A percentile compares a stretch with the other conserved stretches of the same genome.
Evolutionary conservation across 805 yeast genomes (phyloP).

Genomic region (Starmerella sirachaensis): DNA sequence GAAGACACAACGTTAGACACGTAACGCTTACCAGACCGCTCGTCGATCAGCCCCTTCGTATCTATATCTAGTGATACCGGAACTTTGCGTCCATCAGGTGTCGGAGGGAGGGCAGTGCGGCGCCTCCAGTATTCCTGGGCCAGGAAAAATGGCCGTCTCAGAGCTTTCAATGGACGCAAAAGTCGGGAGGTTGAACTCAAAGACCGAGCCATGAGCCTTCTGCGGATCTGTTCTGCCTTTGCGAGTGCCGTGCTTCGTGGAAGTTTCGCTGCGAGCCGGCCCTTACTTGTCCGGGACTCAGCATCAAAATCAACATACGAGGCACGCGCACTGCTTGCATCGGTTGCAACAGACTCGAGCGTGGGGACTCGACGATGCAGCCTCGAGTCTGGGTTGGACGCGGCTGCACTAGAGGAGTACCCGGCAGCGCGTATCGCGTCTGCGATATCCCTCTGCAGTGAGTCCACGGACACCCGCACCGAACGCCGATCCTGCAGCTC

Average conservation of each 20-base stretch:
- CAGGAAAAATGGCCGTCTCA: conserved; percentile 9
- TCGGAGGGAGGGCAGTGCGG: conserved; percentile 31
- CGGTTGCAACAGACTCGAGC: too few relatives aligned
- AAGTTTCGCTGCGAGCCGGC: not conserved
- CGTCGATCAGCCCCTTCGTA: conserved; percentile 41
- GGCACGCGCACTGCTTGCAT: conserved; percentile 11
- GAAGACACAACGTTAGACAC: conserved; percentile 64
- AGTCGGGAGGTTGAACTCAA: not conserved
- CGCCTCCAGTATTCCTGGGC: conserved; percentile 15
- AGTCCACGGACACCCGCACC: conserved; percentile 8
- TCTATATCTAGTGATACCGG: conserved; percentile 40
- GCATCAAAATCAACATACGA: conserved; percentile 17
- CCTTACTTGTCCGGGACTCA: not conserved
- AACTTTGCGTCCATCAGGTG: conserved; percentile 62
- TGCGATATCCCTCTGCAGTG: conserved; percentile 16
- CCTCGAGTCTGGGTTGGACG: not conserved
- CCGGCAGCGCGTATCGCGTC: conserved; percentile 17
- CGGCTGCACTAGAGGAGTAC: not conserved
- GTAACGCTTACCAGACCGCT: conserved; percentile 52
- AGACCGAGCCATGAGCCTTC: conserved; percentile 1
- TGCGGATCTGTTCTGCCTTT: not conserved
- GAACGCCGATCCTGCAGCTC: too few relatives aligned
- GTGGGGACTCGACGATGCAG: too few relatives aligned
- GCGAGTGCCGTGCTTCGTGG: not conserved
- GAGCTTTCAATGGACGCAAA: conserved; percentile 9